Base-by-base conservation (phyloP, 2,329 filamentous ascomycete species). In the Colletotrichum sp. region DNA sequence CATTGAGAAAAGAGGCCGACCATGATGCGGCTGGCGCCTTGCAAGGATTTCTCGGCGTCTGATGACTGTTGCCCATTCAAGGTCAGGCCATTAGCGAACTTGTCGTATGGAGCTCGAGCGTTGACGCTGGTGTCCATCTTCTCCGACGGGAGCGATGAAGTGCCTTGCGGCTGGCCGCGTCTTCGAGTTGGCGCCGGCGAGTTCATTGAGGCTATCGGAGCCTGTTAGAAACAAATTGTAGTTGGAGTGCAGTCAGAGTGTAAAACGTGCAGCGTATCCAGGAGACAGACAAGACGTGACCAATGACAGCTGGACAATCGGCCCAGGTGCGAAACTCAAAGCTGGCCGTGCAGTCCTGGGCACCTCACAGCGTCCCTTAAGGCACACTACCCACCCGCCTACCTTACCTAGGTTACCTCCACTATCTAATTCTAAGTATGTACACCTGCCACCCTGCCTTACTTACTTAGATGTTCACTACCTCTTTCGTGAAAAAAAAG, bases 1-100 rank as follows among this genome's bases (percentile, higher is more conserved):
- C 91, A 93, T 84, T 90, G 89, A 36, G 92, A 90, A 75, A 94
- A 89, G 55, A 89, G 90, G 82, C 90, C 89, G 79, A 90, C 89
- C 78, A 90, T 88, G 77, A 91, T 88, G 79, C 88, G 88, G 72
- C 88, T 88, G 55, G 87, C 86, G 16, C 32, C 39, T 63, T 68
- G 69, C n/a, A 44, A 34, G n/a, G 69, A 59, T 55, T 76, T 72
- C 32, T 76, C 73, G 26, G 30, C 18, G 8, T 72, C 64, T 26
- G 55, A 12, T 6, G 62, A 72, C 21, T 63, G 28, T 12, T 63
- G 63, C 34, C 44, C 69, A 24, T 63, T 76, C 69, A 69, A 34
- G 26, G 57, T 63, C n/a, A 32, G 26, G 30, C 63, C 30, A 16
- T 72, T 68, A 26, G 36, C 26, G 10, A 12, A 15, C 69, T 76